Percentiles rank a stretch among this genome's conserved stretches.
Conservation (phyloP, 2,329 filamentous ascomycete species). For the Metarhizium brunneum region DNA sequence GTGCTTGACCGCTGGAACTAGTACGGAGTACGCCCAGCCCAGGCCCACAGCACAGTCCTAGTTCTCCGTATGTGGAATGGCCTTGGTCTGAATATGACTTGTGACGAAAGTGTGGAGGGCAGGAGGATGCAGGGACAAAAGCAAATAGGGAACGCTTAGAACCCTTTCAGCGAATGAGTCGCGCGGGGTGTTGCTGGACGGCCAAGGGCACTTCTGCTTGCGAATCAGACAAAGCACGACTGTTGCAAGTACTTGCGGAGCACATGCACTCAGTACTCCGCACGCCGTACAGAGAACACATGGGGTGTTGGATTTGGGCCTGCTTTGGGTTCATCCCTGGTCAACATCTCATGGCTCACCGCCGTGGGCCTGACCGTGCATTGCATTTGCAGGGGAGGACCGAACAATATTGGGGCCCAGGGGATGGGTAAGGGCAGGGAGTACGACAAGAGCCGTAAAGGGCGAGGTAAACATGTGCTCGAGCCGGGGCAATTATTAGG, state of each 20-base stretch:
- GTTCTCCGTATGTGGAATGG: not conserved
- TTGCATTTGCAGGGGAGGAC: not conserved
- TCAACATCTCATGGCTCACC: not conserved
- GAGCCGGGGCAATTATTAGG: not conserved
- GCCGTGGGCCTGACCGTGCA: not conserved
- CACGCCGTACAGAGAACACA: not conserved
- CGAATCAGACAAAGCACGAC: not conserved
- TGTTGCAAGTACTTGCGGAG: too few species aligned
- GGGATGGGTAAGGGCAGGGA: not conserved
- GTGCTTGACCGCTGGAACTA: not conserved
- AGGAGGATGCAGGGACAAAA: conserved; percentile 4
- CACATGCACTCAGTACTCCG: not conserved
- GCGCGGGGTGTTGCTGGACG: not conserved
- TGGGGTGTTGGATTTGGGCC: not conserved
- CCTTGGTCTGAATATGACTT: not conserved
- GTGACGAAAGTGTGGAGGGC: not conserved
- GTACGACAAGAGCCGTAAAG: not conserved
- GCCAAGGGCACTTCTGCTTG: not conserved
- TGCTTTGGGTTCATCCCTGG: not conserved
- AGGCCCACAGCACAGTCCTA: not conserved
- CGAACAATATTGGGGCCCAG: not conserved
- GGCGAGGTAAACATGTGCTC: not conserved
- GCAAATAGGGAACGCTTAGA: conserved; percentile 1
- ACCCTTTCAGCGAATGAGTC: not conserved
- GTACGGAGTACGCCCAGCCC: not conserved